Evolutionary conservation across 176 grass and related monocot genomes (phyloP).

Genomic region (Zea mays): DNA sequence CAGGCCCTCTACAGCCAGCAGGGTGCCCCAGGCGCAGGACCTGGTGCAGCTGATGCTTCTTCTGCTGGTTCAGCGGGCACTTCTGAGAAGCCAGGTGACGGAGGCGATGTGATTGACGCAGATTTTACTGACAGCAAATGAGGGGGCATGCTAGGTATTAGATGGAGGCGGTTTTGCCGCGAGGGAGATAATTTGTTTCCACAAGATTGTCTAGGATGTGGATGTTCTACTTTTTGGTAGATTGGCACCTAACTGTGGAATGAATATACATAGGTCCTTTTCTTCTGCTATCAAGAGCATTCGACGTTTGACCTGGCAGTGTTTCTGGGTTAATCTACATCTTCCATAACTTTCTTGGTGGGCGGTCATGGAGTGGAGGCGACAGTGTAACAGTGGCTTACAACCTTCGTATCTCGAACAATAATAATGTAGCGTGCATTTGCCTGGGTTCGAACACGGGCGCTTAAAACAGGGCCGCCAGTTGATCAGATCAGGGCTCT

Average conservation of each 20-base stretch:
- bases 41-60: constrained; percentile 42
- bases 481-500: not conserved
- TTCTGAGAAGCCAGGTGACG: constrained; percentile 44
- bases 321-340: not conserved
- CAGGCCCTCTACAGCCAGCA: constrained; percentile 67
- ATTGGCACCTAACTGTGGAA: not conserved
- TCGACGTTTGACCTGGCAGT: not conserved
- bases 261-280: no score
- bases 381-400: not conserved
- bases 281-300: not conserved
- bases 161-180: not conserved
- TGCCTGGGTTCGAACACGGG: not conserved
- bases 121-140: constrained; percentile 74
- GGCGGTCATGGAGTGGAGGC: not conserved
- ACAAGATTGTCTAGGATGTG: constrained; percentile 18
- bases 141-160: constrained; percentile 20
- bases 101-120: constrained; percentile 63
- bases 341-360: not conserved
- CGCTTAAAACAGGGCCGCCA: no score
- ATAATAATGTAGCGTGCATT: not conserved
- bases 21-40: constrained; percentile 42
- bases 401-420: not conserved
- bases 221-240: constrained; percentile 38
- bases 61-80: constrained; percentile 33
- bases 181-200: constrained; percentile 7